Evolutionary conservation across 2,329 filamentous ascomycete genomes (phyloP), one percentile per base, ranked within the genome.

Genomic region (Epicoccum sorghinum): DNA sequence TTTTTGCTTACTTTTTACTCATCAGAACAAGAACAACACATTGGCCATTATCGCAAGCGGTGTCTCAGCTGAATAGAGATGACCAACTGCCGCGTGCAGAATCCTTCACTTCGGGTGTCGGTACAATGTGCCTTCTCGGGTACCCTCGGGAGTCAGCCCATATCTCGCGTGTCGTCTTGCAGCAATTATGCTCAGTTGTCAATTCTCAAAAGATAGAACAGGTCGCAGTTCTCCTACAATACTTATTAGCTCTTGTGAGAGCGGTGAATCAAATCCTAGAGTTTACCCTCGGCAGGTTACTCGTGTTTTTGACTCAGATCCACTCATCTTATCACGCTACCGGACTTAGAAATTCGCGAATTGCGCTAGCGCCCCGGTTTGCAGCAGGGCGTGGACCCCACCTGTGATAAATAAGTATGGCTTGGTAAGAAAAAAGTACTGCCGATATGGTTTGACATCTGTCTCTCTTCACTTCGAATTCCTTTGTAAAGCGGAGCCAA

Each of bases 381-480:
- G 36, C 45, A 45, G 40, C 46, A 55, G 52, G 52, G 52, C 52
- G 52, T 42, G 41, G 41, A 42, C 52, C 52, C 52, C 52, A 50
- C 52, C 32, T 55, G 27, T 35, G 40, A 41, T 45, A 29, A 49
- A 49, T 45, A 49, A 47, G 52, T 39, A 50, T 55, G 32, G 46
- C 46, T 55, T 47, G 52, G 52, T 46, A 35, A 55, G 41, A 42
- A 55, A 54, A 55, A 50, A 47, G 46, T 50, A 43, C 47, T 40
- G 13, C 46, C 36, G 18, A 13, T 18, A 46, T 46, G 38, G 37
- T 18, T 42, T 46, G 46, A 55, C 32, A 25, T 41, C 33, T 33
- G 12, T 41, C 23, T 29, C 30, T 42, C 46, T 33, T 8, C 37
- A 18, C 18, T 18, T 18, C 18, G 18, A 18, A 18, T 18, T 18